Evolutionary conservation across 2,329 filamentous ascomycete species (phyloP), one percentile per base, ranked within the genome.

Genomic region (Penicillium polonicum): DNA sequence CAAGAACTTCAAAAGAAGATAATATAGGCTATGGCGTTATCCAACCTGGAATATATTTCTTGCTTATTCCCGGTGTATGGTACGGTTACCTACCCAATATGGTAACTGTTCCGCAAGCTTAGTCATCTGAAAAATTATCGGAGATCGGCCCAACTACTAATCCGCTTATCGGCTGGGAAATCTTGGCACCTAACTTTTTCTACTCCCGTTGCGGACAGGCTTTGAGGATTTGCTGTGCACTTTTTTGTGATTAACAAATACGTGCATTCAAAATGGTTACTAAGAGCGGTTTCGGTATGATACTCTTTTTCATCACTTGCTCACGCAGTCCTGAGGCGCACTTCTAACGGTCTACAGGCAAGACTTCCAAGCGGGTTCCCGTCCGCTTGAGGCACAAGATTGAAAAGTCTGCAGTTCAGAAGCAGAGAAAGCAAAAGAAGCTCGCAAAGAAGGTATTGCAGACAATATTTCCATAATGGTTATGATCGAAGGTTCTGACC

Each of bases 301-400:
- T 35, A 33, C 29, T 8, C 9, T 27, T 35, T 41, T 21, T 23
- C 9, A 29, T 17, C 31, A 23, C 12, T 38, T 21, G 46, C 5
- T 41, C 42, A 45, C n/a, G 41, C 42, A 33, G 33, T 8, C 27
- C 31, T 44, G 10, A n/a, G 23, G 35, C 7, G 49, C 55, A 44
- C 48, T 42, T 51, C 54, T 55, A 45, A 60, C 55, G 23, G 54
- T 33, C 35, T 60, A 10, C 69, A 96, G 92, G 97, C 79, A 94
- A 93, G 72, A 92, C 88, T 79, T 97, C 93, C 55, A 99, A 99
- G 85, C 89, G 94, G 76, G 86, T 85, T 66, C 87, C 93, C 44
- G 90, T 93, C 71, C 91, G 94, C 60, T 84, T 99, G 70, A 88
- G 93, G 65, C 88, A 97, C 81, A 97, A 96, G 80, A 97, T 99